Evolutionary conservation across 2,329 filamentous ascomycete genomes (phyloP).

Genomic region (Exophiala bonariae): DNA sequence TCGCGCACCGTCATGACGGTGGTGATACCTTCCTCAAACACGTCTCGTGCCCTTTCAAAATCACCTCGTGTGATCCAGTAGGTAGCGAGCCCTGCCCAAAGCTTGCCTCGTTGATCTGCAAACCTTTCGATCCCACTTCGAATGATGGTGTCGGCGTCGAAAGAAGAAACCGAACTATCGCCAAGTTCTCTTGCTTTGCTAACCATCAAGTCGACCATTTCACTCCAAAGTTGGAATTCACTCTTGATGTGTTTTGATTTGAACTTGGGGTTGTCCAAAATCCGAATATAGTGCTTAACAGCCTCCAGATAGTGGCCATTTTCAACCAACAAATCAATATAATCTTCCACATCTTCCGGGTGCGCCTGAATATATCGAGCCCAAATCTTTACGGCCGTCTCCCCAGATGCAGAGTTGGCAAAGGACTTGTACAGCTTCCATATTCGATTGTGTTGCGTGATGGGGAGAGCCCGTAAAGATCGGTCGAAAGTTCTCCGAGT

Average conservation of each 20-base stretch:
- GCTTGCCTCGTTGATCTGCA: slow-evolving; percentile 86
- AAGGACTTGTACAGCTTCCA: slow-evolving; percentile 92
- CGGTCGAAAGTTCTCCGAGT: slow-evolving; percentile 89
- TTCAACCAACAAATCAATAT: slow-evolving; percentile 82
- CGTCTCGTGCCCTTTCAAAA: slow-evolving; percentile 88
- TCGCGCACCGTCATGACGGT: slow-evolving; percentile 99
- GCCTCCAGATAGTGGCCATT: slow-evolving; percentile 87
- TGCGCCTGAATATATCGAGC: slow-evolving; percentile 95
- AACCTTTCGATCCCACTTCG: slow-evolving; percentile 88
- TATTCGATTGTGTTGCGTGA: slow-evolving; percentile 93
- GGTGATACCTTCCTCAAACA: slow-evolving; percentile 94
- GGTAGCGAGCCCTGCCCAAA: slow-evolving; percentile 92
- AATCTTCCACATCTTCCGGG: slow-evolving; percentile 92
- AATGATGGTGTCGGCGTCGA: slow-evolving; percentile 90
- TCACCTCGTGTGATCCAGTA: slow-evolving; percentile 94
- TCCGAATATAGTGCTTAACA: slow-evolving; percentile 83
- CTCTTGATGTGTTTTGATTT: slow-evolving; percentile 91
- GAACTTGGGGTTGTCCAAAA: slow-evolving; percentile 88
- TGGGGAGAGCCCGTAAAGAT: slow-evolving; percentile 83
- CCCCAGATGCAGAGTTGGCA: slow-evolving; percentile 83
- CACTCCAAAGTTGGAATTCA: slow-evolving; percentile 94
- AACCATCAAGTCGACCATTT: slow-evolving; percentile 94
- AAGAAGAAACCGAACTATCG: slow-evolving; percentile 74
- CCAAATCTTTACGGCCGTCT: slow-evolving; percentile 92
- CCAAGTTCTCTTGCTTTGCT: slow-evolving; percentile 85